Evolutionary conservation across 441 rosid species (phyloP), one percentile per base, ranked within the genome.

Genomic region (Sinapis alba): DNA sequence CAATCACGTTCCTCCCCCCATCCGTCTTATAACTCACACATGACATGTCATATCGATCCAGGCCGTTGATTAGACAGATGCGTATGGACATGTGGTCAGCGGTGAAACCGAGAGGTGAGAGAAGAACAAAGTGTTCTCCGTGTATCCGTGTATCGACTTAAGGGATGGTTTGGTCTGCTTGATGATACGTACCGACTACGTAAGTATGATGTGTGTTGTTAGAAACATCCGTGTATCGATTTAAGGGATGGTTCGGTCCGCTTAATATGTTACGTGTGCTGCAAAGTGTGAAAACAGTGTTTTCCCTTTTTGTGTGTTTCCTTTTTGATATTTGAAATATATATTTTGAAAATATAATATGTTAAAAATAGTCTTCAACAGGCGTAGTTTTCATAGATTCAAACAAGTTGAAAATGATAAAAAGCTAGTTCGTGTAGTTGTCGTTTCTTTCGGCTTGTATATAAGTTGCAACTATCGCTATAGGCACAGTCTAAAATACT

Each of bases 1-100:
- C 75, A 65, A 63, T 64, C 80, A 70, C 74, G 79, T 70, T 54
- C 75, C 23, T 69, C 28, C 15, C 28, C 15, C 57, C 28, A 59
- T 74, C 78, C 73, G 53, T 74, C 19, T 50, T 43, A 19, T 69
- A 27, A 62, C 2, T 10, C 16, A 23, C 38, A 50, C 27, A 24
- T 71, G 76, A 58, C 36, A 57, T 45, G 57, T 77, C 62, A 58
- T 32, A 58, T 71, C 72, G 20, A 71, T 77, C 68, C 50, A 13
- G 26, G 7, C 72, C 76, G 80, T 77, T 4, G 34, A 77, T 65
- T 32, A 45, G 43, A 70, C 9, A 21, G 21, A 43, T 57, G 30
- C 61, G 54, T 32, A 12, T 57, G 32, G 45, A 47, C 67, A 64
- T 64, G 54, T 32, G 71, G 80, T 64, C 62, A 58, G 50, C 53